Evolutionary conservation across 2,329 filamentous ascomycete species (phyloP).

Genomic region (Uncinocarpus reesii): DNA sequence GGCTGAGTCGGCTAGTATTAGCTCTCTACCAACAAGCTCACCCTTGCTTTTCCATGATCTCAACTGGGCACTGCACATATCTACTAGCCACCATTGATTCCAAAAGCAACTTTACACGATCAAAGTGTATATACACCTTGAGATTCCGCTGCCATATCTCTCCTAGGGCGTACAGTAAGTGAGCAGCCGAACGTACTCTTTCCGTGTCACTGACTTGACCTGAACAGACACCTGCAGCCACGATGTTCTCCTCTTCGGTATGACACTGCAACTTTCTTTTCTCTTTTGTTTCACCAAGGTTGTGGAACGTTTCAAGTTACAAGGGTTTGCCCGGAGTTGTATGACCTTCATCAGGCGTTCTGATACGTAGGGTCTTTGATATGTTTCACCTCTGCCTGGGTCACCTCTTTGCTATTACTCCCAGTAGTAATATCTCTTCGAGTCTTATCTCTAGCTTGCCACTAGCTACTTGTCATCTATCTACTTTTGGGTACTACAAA

Average conservation of each 20-base stretch:
- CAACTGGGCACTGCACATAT: too few relatives aligned
- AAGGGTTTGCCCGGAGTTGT: neutral
- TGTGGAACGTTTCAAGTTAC: neutral
- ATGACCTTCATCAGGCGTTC: neutral
- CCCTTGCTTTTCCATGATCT: neutral
- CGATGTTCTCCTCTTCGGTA: constrained; percentile 8
- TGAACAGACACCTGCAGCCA: constrained; percentile 3
- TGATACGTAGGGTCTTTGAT: neutral
- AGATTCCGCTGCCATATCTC: neutral
- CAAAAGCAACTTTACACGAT: too few relatives aligned
- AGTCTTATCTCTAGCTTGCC: neutral
- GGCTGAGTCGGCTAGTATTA: neutral
- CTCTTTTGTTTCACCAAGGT: neutral
- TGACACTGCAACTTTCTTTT: neutral
- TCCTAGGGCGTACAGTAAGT: neutral
- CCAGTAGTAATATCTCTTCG: neutral
- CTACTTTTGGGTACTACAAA: neutral
- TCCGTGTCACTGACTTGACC: neutral
- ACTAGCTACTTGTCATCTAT: neutral
- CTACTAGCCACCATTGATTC: too few relatives aligned
- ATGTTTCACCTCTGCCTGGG: neutral
- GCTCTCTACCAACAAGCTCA: neutral
- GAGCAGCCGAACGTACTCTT: neutral
- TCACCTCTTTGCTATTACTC: neutral
- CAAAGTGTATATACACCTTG: too few relatives aligned